These are phyloP conservation scores for Tephrocybe sp. DNA, from an alignment of 768 basidiomycete species.

Conservation along the genomic window DNA sequence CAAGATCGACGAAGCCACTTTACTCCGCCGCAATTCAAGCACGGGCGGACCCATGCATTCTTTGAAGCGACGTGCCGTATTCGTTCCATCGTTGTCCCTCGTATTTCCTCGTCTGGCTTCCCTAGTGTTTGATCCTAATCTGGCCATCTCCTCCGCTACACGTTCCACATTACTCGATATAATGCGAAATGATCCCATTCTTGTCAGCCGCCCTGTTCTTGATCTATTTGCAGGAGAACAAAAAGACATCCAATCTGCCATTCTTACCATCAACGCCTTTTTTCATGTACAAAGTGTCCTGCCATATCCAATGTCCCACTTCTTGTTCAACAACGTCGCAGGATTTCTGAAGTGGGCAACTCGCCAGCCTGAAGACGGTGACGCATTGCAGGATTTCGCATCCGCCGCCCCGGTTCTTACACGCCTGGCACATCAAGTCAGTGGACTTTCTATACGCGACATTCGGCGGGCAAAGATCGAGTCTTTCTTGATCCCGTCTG, in stretches of 20 bases:
- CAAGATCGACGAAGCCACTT: constrained; percentile 26
- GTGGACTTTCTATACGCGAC: constrained; percentile 68
- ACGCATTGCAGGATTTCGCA: constrained; percentile 52
- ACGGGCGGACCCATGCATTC: constrained; percentile 41
- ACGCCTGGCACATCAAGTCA: constrained; percentile 59
- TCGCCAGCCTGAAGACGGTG: constrained; percentile 38
- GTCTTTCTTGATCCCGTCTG: constrained; percentile 63
- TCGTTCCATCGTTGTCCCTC: constrained; percentile 57
- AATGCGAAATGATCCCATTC: constrained; percentile 71
- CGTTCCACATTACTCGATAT: constrained; percentile 57
- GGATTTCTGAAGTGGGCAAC: constrained; percentile 61
- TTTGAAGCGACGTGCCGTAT: constrained; percentile 61
- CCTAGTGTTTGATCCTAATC: constrained; percentile 51
- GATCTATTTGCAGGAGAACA: constrained; percentile 55
- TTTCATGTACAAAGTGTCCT: constrained; percentile 53
- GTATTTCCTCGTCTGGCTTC: constrained; percentile 54
- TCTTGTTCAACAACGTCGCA: constrained; percentile 66
- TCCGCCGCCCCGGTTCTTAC: constrained; percentile 57
- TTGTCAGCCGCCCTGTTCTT: constrained; percentile 61
- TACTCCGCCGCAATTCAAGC: constrained; percentile 58
- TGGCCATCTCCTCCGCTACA: constrained; percentile 53
- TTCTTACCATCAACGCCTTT: constrained; percentile 52
- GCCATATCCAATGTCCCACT: constrained; percentile 64
- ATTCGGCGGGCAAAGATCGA: constrained; percentile 74
- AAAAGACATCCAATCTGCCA: constrained; percentile 43